A percentile compares a stretch with the other conserved stretches of the same genome.
Conservation (phyloP, 2,329 filamentous ascomycete genomes). For the Fusarium sp. region DNA sequence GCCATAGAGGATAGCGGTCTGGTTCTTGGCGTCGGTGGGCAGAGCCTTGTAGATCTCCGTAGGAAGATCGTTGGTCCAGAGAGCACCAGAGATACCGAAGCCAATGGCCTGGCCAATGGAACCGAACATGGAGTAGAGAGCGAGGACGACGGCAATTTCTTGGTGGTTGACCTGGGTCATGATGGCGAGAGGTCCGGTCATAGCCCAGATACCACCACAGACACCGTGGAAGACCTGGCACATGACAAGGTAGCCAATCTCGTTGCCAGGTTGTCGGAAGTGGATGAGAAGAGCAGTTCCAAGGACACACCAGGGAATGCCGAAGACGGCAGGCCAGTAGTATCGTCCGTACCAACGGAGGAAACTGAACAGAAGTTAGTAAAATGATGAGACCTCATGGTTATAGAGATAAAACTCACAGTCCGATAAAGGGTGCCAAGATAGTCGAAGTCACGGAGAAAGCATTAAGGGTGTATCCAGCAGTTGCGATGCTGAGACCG, state of each 20-base stretch:
- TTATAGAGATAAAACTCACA: constrained; percentile 15
- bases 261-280: constrained; percentile 54
- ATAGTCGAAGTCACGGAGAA: constrained; percentile 65
- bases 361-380: constrained; percentile 45
- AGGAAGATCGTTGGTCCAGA: constrained; percentile 52
- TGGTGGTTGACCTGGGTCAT: constrained; percentile 52
- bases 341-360: constrained; percentile 66
- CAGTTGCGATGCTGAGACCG: constrained; percentile 61
- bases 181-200: constrained; percentile 48
- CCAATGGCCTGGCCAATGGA: constrained; percentile 54
- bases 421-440: constrained; percentile 62
- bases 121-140: constrained; percentile 50
- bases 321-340: constrained; percentile 64
- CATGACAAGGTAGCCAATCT: constrained; percentile 63
- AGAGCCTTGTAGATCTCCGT: constrained; percentile 66
- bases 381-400: neutral
- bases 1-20: constrained; percentile 66
- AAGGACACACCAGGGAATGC: constrained; percentile 68
- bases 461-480: constrained; percentile 64
- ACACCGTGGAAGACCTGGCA: constrained; percentile 67
- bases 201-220: constrained; percentile 67
- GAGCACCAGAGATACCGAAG: constrained; percentile 50
- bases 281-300: constrained; percentile 62
- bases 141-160: constrained; percentile 53
- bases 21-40: constrained; percentile 56